Base-by-base conservation (phyloP, 805 yeast species). In the Ogataea salicorniae region DNA sequence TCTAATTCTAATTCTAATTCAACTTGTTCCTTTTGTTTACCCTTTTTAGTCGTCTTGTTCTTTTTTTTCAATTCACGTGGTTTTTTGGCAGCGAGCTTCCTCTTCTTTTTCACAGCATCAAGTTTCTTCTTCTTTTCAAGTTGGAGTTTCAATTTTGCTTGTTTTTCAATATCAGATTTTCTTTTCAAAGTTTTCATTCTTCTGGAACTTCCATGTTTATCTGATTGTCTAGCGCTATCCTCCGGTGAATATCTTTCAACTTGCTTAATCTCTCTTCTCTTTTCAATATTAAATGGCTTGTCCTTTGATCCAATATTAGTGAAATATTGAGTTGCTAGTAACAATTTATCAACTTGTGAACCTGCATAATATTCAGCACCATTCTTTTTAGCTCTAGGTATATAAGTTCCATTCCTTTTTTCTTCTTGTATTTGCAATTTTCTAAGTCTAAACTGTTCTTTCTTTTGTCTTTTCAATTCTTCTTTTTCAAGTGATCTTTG, bases 251-350 rank as follows among this genome's bases (percentile, higher is more conserved):
- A 58, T 7, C 52, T 45, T 37, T 57, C 56, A 33, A 52, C 56
- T n/a, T 45, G 50, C 39, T 56, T 53, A 39, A 48, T 45, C 39
- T 49, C 46, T 29, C 54, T 44, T 33, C 45, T 49, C 33, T 39
- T 20, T 6, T 18, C 17, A 22, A 42, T 45, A 29, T 43, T 48
- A 18, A 53, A 43, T 16, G 39, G 3, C 14, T 20, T 14, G 11
- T 34, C 43, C 16, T 44, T 29, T 13, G 37, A 42, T 5, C 62
- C 66, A 9, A 54, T 48, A 39, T 49, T 54, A 2, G 61, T 53
- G 38, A 64, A 62, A 46, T 51, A 54, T 26, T 47, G 45, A 6
- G 67, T 52, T 3, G 66, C 66, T 23, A 57, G 57, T 16, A 59
- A 42, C 14, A 64, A 47, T 37, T 38, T 49, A 1, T 58, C 56